Conservation (phyloP, 2,329 filamentous ascomycete genomes). For the Corynespora cassiicola region DNA sequence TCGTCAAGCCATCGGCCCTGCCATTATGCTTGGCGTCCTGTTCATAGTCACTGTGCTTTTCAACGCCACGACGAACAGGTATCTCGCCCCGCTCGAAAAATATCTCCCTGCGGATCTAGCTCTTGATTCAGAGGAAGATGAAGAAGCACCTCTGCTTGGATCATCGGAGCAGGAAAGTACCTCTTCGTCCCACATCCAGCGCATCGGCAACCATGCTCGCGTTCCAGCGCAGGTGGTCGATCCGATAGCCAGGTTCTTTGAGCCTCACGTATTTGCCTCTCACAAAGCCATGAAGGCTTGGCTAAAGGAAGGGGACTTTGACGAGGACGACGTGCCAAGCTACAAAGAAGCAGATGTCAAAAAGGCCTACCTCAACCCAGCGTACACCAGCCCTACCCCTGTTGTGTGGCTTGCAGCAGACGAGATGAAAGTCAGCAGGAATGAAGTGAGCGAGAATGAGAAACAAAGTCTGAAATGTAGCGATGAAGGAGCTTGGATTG, state of each 20-base stretch:
- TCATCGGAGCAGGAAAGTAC: constrained; percentile 40
- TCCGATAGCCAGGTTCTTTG: constrained; percentile 40
- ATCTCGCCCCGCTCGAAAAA: constrained; percentile 42
- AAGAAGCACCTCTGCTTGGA: constrained; percentile 36
- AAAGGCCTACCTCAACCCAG: constrained; percentile 44
- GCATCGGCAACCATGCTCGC: constrained; percentile 28
- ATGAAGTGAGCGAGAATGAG: constrained; percentile 37
- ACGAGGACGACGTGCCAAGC: constrained; percentile 37
- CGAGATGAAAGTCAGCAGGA: constrained; percentile 38
- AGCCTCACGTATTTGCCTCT: constrained; percentile 43
- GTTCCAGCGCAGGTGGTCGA: constrained; percentile 31
- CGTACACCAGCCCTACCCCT: constrained; percentile 39
- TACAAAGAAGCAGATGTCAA: constrained; percentile 41
- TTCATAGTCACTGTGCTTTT: constrained; percentile 40
- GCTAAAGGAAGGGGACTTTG: constrained; percentile 38
- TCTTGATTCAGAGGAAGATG: constrained; percentile 26
- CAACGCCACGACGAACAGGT: constrained; percentile 40
- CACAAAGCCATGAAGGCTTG: constrained; percentile 42
- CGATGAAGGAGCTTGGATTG: constrained; percentile 44
- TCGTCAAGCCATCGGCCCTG: constrained; percentile 39
- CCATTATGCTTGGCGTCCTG: constrained; percentile 37
- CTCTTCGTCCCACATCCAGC: constrained; percentile 30
- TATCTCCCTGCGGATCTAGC: constrained; percentile 42
- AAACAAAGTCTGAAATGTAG: constrained; percentile 31
- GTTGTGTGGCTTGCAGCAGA: constrained; percentile 43